These are phyloP conservation scores for Ophiocordyceps camponoti-floridani DNA, from an alignment of 2,329 filamentous ascomycete genomes.

Conservation along the genomic window DNA sequence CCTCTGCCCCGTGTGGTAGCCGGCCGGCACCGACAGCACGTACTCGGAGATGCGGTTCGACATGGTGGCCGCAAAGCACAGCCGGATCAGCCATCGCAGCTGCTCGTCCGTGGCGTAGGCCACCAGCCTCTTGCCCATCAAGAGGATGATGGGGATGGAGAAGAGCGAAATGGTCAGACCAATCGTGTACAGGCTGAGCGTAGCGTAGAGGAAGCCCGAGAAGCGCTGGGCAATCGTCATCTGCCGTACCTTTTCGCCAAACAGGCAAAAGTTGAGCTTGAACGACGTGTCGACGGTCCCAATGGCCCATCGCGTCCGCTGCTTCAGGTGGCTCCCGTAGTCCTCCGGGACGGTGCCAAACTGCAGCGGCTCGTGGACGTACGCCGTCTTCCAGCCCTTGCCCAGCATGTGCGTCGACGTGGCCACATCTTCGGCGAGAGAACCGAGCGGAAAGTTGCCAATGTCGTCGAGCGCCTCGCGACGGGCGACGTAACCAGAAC, in stretches of 20 bases:
- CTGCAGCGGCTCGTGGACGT: conserved; percentile 39
- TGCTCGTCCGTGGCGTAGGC: conserved; percentile 33
- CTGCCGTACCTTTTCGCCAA: conserved; percentile 28
- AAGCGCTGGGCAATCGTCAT: conserved; percentile 41
- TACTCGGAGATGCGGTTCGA: conserved; percentile 37
- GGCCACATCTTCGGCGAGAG: conserved; percentile 41
- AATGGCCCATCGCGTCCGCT: conserved; percentile 37
- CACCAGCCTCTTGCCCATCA: conserved; percentile 37
- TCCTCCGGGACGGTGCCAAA: conserved; percentile 42
- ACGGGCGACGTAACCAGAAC: conserved; percentile 41
- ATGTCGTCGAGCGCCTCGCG: conserved; percentile 42
- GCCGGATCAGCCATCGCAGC: conserved; percentile 39
- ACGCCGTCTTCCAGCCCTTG: conserved; percentile 43
- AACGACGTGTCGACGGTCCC: conserved; percentile 39
- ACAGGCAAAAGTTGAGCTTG: conserved; percentile 42
- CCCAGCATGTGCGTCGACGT: conserved; percentile 41
- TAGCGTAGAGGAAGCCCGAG: conserved; percentile 38
- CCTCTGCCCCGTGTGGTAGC: conserved; percentile 40
- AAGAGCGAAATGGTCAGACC: conserved; percentile 35
- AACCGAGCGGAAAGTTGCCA: conserved; percentile 41
- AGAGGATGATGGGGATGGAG: conserved; percentile 38
- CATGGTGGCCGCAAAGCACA: conserved; percentile 32
- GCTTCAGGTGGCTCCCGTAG: conserved; percentile 34
- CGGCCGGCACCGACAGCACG: conserved; percentile 38
- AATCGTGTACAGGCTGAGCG: conserved; percentile 36